phyloP scores from a whole-genome alignment of 768 basidiomycete species.

The Panus rudis region DNA sequence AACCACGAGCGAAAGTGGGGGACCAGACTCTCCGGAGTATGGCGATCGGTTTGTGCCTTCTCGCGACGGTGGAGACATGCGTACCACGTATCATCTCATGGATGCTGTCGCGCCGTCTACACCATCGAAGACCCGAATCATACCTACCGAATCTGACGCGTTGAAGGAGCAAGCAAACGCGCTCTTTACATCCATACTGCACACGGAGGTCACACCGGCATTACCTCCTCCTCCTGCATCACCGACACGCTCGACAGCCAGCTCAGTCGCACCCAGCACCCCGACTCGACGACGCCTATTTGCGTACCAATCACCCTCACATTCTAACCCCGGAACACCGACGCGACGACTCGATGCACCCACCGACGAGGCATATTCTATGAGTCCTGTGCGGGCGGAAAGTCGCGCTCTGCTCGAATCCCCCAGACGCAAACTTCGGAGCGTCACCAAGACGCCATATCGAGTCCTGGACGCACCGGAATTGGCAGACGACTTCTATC shows the following conservation, averaged over 20 bases:
- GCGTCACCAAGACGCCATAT: conserved; percentile 91
- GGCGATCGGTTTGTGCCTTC: conserved; percentile 60
- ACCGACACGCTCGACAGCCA: conserved; percentile 31
- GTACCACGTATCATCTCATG: conserved; percentile 56
- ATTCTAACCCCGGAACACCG: conserved; percentile 47
- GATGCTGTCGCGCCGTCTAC: conserved; percentile 36
- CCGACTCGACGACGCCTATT: conserved; percentile 57
- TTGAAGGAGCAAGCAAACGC: conserved; percentile 75
- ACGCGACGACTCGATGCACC: conserved; percentile 69
- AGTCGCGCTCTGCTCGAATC: conserved; percentile 78
- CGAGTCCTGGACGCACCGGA: conserved; percentile 96
- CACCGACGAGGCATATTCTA: conserved; percentile 81
- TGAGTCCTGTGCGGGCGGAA: conserved; percentile 82
- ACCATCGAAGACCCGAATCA: conserved; percentile 33
- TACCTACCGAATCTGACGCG: conserved; percentile 38
- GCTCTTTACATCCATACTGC: conserved; percentile 69
- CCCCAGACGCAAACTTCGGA: conserved; percentile 73
- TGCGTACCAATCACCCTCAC: conserved; percentile 55
- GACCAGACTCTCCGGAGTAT: conserved; percentile 39
- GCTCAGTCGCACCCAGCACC: conserved; percentile 30
- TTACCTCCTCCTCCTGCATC: conserved; percentile 58
- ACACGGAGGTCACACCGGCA: conserved; percentile 71
- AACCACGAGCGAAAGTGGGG: conserved; percentile 46
- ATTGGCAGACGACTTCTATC: conserved; percentile 96
- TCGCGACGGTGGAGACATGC: conserved; percentile 51